Evolutionary conservation across 768 basidiomycete species (phyloP).

Genomic region (Rhizopogon vesiculosus): DNA sequence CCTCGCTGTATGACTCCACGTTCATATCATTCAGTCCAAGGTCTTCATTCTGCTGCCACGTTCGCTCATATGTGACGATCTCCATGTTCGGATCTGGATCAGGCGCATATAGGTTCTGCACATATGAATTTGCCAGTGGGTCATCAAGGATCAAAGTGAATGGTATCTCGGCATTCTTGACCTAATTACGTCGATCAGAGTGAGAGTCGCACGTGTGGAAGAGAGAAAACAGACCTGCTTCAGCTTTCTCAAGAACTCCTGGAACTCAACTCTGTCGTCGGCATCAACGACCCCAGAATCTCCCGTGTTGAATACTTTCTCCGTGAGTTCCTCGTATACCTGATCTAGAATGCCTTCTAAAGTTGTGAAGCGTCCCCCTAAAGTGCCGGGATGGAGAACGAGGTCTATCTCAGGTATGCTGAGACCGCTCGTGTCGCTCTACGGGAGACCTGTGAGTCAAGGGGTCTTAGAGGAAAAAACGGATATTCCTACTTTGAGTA

Average conservation of each 20-base stretch:
- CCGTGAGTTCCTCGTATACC: constrained; percentile 90
- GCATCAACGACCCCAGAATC: constrained; percentile 45
- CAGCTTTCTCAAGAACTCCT: constrained; percentile 68
- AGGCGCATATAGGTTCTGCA: constrained; percentile 96
- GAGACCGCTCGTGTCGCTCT: constrained; percentile 94
- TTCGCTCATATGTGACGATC: constrained; percentile 77
- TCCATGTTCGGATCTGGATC: constrained; percentile 95
- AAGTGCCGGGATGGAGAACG: constrained; percentile 84
- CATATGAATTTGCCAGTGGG: constrained; percentile 90
- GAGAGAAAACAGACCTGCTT: constrained; percentile 51
- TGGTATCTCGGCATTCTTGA: constrained; percentile 70
- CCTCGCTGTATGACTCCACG: constrained; percentile 45
- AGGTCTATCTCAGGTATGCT: constrained; percentile 94
- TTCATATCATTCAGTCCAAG: constrained; percentile 89
- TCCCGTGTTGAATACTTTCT: constrained; percentile 76
- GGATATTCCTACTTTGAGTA: constrained; percentile 69
- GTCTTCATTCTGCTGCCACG: constrained; percentile 90
- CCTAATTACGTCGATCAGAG: constrained; percentile 32
- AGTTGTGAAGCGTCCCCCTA: constrained; percentile 97
- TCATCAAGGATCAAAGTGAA: constrained; percentile 96
- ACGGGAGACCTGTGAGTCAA: background rate
- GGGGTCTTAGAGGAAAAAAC: background rate
- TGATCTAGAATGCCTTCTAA: constrained; percentile 93
- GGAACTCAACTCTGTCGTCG: constrained; percentile 57
- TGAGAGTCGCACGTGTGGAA: background rate